A percentile compares a stretch with the other conserved stretches of the same genome.
These are phyloP conservation scores for Candida yuanshanica DNA, from an alignment of 805 yeast species.

Conservation along the genomic window DNA sequence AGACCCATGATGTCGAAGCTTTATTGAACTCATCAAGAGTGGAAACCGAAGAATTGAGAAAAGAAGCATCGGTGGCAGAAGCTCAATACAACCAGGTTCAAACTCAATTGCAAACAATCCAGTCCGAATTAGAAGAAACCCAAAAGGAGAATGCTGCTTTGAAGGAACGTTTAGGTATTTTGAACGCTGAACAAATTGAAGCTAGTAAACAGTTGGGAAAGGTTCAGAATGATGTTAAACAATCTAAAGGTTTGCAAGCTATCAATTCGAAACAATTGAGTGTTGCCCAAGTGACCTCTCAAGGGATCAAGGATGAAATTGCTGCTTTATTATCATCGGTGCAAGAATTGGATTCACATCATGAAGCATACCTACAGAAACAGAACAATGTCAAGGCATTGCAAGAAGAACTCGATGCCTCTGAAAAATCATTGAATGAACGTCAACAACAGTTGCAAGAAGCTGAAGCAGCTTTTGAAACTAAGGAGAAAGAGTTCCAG, in stretches of 20 bases:
- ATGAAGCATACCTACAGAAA: conserved; percentile 31
- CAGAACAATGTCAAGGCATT: conserved; percentile 28
- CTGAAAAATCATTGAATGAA: conserved; percentile 29
- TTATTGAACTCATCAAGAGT: conserved; percentile 50
- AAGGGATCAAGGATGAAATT: conserved; percentile 38
- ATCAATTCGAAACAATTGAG: conserved; percentile 68
- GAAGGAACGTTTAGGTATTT: conserved; percentile 60
- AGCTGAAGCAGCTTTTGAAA: conserved; percentile 12
- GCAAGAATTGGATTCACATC: conserved; percentile 33
- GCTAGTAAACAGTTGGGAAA: conserved; percentile 50
- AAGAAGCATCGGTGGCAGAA: conserved; percentile 71
- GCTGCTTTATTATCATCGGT: conserved; percentile 25
- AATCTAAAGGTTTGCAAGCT: conserved; percentile 55
- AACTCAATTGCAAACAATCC: conserved; percentile 54
- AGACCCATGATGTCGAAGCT: conserved; percentile 66
- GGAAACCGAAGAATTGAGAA: conserved; percentile 64
- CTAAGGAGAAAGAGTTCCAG: conserved; percentile 25
- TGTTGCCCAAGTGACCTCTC: conserved; percentile 48
- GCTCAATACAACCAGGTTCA: conserved; percentile 72
- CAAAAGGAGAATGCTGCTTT: conserved; percentile 60
- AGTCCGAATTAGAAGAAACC: conserved; percentile 55
- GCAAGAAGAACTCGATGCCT: conserved; percentile 27
- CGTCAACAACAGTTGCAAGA: conserved; percentile 24
- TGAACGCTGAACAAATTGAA: conserved; percentile 62
- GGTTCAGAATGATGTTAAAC: conserved; percentile 48